Evolutionary conservation across 208 protist species (phyloP).

Genomic region (Leptomonas pyrrhocoris): DNA sequence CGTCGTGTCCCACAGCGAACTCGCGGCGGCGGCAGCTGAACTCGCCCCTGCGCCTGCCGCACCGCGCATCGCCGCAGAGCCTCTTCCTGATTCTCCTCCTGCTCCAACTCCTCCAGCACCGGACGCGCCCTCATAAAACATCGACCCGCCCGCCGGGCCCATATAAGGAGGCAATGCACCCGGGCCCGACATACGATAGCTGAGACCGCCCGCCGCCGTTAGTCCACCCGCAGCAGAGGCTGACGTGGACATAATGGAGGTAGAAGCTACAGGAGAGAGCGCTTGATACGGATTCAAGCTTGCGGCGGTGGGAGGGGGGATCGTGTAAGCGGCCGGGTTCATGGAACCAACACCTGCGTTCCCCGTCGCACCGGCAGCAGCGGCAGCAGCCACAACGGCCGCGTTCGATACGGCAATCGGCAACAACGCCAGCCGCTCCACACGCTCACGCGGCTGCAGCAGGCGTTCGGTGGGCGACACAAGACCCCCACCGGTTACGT

Average conservation of each 20-base stretch:
- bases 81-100: neutral
- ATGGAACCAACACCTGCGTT: neutral
- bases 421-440: constrained; percentile 24
- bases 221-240: neutral
- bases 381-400: neutral
- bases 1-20: constrained; percentile 37
- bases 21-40: constrained; percentile 27
- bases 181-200: neutral
- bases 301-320: neutral
- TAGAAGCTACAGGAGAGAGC: too few relatives aligned
- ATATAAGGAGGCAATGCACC: neutral
- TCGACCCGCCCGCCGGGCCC: neutral
- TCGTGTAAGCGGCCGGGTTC: neutral
- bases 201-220: neutral
- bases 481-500: neutral
- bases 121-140: neutral
- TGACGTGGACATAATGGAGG: too few relatives aligned
- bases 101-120: neutral
- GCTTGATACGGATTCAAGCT: too few relatives aligned
- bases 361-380: neutral
- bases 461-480: constrained; percentile 2
- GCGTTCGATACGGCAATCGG: constrained; percentile 12
- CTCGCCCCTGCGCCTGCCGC: constrained; percentile 11
- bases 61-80: constrained; percentile 1
- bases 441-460: constrained; percentile 13